Evolutionary conservation across 805 yeast species (phyloP).

Genomic region (Wickerhamiella cacticola): DNA sequence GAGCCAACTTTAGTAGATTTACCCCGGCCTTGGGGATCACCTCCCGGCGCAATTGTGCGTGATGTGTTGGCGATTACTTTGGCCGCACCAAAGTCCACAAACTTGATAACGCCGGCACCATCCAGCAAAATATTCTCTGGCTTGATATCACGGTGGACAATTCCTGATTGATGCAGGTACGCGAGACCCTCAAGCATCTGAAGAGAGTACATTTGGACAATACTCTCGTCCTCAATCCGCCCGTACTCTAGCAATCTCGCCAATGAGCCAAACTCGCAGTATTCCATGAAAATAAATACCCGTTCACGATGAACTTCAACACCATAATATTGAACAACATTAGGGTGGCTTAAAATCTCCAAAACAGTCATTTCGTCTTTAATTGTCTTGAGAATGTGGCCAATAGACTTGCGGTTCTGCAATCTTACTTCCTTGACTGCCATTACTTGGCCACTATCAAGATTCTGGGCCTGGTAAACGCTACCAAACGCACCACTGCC

Average conservation of each 20-base stretch:
- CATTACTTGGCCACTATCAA: constrained; percentile 91
- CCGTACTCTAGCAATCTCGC: constrained; percentile 81
- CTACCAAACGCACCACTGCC: constrained; percentile 96
- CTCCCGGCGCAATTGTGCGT: constrained; percentile 21
- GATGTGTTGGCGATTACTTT: constrained; percentile 46
- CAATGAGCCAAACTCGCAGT: constrained; percentile 88
- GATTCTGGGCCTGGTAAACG: constrained; percentile 81
- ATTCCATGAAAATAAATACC: constrained; percentile 94
- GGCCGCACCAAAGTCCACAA: constrained; percentile 97
- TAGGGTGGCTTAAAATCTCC: constrained; percentile 91
- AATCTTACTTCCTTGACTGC: constrained; percentile 93
- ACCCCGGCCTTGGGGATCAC: constrained; percentile 11
- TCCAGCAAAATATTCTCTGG: constrained; percentile 88
- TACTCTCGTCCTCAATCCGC: constrained; percentile 87
- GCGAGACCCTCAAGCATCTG: constrained; percentile 94
- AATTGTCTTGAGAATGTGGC: constrained; percentile 73
- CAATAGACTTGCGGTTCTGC: constrained; percentile 76
- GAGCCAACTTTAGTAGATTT: constrained; percentile 17
- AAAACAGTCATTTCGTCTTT: constrained; percentile 94
- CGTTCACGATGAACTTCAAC: constrained; percentile 94
- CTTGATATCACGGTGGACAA: constrained; percentile 93
- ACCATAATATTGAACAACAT: constrained; percentile 91
- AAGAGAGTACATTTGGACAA: constrained; percentile 76
- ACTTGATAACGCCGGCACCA: constrained; percentile 84
- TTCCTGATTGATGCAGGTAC: constrained; percentile 84